Evolutionary conservation across 73 alveolate genomes (phyloP), one percentile per base, ranked within the genome.

Genomic region (Tetrahymena thermophila): DNA sequence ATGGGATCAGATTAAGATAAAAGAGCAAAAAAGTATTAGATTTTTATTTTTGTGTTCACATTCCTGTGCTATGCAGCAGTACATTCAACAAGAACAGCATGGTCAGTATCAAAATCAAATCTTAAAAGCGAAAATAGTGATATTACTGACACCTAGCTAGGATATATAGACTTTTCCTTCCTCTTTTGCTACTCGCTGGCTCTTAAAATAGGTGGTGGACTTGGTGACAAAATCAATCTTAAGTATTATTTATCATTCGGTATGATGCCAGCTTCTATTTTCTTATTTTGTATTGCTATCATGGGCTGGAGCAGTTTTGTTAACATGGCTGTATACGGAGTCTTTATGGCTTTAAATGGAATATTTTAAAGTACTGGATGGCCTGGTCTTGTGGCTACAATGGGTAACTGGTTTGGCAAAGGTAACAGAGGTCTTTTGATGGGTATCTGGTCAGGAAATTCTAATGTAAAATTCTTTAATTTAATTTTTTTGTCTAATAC

Each of bases 371-470:
- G 95, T 43, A 56, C 95, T 3, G 57, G 93, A 14, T 94, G 93
- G 93, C 96, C 96, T 40, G 96, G 95, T 14, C 93, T 94, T 23
- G 95, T 94, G 34, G 28, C 93, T 40, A 93, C 93, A 15, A 85
- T 94, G 93, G 96, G 96, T 35, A 94, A 94, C 85, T 94, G 96
- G 96, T 94, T 94, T 94, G 57, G 94, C 23, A 94, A 94, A 85
- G 93, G 83, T 35, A 94, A 94, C 16, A 85, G 93, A 83, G 96
- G 96, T 14, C 56, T 85, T 28, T 34, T 94, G 55, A 85, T 94
- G 96, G 96, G 96, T 8, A 84, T 94, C 34, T 94, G 96, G 96
- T 38, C 95, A 34, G 96, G 96, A 84, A 85, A 94, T 84, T 44
- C 94, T 8, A 94, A 94, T 40, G 85, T 93, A 35, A 85, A 94